Evolutionary conservation across 306 rosid species (phyloP), one percentile per base, ranked within the genome.

Genomic region (Cercis canadensis): DNA sequence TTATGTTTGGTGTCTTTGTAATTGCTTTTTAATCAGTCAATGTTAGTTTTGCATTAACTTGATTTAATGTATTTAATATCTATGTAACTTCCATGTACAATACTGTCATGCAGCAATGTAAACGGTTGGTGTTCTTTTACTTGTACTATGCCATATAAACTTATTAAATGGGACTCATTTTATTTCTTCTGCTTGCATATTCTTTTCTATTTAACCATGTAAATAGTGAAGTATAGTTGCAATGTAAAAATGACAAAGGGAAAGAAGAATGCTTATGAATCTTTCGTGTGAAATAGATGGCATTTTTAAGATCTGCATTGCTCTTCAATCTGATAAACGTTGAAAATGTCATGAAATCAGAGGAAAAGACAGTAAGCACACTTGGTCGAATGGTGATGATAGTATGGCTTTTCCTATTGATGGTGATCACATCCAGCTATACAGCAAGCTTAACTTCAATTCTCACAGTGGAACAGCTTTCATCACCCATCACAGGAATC

Each of bases 351-450:
- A 60, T 76, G 83, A 68, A 75, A 82, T 81, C 95, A 94, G 98
- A 94, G 84, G 97, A 92, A 80, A 74, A 39, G 11, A 94, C 89
- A 0, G 50, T 81, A 41, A 90, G 97, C 82, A 73, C 96, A 11
- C 97, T 90, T 15, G 88, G 89, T 56, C 83, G 88, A 77, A 84
- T 94, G 96, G 97, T 94, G 84, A 90, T 94, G 98, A 85, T 94
- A 71, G 84, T 90, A 3, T 94, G 98, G 97, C 88, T 94, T 77
- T 94, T 94, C 80, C 83, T 90, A 31, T 79, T 94, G 87, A 85
- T 94, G 98, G 98, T 94, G 75, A 87, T 94, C 85, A 87, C 87
- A 3, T 84, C 96, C 65, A 90, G 98, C 91, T 94, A 94, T 72
- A 94, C 96, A 32, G 98, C 98, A 15, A 89, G 84, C 83, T 82